Base-by-base conservation (phyloP, 352 stramenopile species). In the Phytophthora agathidicida region DNA sequence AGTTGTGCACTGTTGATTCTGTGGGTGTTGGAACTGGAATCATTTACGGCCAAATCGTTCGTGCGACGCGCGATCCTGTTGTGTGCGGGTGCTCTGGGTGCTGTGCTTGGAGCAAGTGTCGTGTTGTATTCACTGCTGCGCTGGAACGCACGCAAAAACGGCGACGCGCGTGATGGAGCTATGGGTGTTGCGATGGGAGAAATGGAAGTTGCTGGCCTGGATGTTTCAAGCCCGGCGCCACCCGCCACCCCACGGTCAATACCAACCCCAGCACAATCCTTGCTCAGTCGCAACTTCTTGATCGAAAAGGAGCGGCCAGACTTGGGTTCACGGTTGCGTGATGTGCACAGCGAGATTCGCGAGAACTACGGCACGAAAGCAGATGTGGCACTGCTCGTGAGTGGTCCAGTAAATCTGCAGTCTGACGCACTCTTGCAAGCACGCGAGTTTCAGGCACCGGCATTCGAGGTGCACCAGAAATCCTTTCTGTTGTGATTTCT, bases 341-440 rank as follows among this genome's bases (percentile, higher is more conserved):
- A 59, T 6, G 63, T 81, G 24, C 74, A 84, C 37, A 57, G 59
- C 44, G 74, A 86, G 39, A 79, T 86, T 44, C 68, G 71, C 11
- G 71, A 86, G 46, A 73, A 74, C 39, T 86, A 73, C 28, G 77
- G 77, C 5, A 52, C 69, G 57, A 58, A 60, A 30, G 74, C 77
- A 10, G 44, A 74, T 22, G 72, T 83, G 20, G 64, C 53, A 9
- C 32, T 86, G 23, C 72, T 80, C 10, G 69, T 86, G 27, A 81
- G 77, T 55, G 77, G 77, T 1, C 77, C 77, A 3, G 31, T 60
- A 37, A 59, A 51, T 42, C 42, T 86, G 19, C 77, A 86, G 52
- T 23, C 47, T 10, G 65, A 79, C 14, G 65, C 60, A 32, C 35
- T 75, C 10, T 22, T 48, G 22, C 52, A 72, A 32, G 66, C 74